These are phyloP conservation scores for Magnusiomyces ingens DNA, from an alignment of 1,139 yeast species.

Conservation along the genomic window DNA sequence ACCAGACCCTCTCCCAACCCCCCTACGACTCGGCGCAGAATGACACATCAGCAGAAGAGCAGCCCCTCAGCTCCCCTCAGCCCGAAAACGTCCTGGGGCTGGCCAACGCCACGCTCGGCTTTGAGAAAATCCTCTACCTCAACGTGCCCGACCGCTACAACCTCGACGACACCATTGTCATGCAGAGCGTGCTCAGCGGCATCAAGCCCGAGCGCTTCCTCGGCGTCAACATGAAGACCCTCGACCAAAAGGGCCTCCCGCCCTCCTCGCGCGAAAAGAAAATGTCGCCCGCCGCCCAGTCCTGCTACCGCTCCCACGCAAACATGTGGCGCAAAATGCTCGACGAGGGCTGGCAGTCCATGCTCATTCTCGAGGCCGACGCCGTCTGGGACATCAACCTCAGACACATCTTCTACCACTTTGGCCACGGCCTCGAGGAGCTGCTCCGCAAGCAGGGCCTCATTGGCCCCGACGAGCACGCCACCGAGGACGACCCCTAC, in stretches of 20 bases:
- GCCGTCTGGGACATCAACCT: conserved; percentile 4
- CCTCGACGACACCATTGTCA: conserved; percentile 16
- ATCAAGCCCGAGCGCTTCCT: conserved; percentile 10
- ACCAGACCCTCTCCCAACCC: too few species aligned
- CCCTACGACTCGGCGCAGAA: too few species aligned
- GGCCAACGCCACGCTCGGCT: conserved; percentile 19
- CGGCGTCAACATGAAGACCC: conserved; percentile 13
- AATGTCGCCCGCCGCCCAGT: conserved; percentile 4
- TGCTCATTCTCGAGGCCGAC: background rate
- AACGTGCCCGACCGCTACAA: conserved; percentile 17
- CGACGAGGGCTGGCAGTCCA: background rate
- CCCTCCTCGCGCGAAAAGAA: conserved; percentile 10
- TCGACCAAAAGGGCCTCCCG: conserved; percentile 15
- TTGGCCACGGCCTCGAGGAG: conserved; percentile 1
- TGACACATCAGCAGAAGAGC: background rate
- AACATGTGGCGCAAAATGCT: conserved; percentile 8
- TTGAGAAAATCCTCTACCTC: conserved; percentile 17
- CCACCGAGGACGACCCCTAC: conserved; percentile 1
- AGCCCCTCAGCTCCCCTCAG: background rate
- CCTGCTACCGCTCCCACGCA: conserved; percentile 9
- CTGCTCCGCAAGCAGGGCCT: background rate
- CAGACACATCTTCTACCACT: background rate
- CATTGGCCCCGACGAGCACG: background rate
- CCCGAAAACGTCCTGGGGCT: background rate
- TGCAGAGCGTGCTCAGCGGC: conserved; percentile 17